Percentiles rank a stretch among this genome's conserved stretches.
phyloP scores from a whole-genome alignment of 1,284 basidiomycete species.

The Trichosporon faecale region DNA sequence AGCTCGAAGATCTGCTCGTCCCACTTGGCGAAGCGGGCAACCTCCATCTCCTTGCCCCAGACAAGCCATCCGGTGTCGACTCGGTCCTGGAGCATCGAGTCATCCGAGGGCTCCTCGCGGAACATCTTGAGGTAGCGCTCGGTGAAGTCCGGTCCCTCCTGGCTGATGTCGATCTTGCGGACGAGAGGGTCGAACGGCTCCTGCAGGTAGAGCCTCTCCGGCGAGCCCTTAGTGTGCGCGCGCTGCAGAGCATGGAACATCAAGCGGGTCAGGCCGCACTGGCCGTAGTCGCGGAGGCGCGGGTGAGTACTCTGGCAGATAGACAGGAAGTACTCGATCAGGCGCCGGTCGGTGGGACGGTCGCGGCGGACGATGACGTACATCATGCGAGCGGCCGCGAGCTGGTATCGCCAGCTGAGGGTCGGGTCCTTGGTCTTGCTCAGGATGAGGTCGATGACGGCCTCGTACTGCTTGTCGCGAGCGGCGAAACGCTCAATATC shows the following conservation, averaged over 20 bases:
- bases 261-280: conserved; percentile 69
- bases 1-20: conserved; percentile 61
- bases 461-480: conserved; percentile 51
- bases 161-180: conserved; percentile 57
- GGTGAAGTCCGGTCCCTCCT: conserved; percentile 55
- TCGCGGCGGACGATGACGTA: conserved; percentile 73
- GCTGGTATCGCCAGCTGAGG: conserved; percentile 82
- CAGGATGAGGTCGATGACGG: conserved; percentile 60
- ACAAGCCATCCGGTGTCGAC: conserved; percentile 77
- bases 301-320: conserved; percentile 75
- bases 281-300: conserved; percentile 68
- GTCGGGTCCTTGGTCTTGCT: conserved; percentile 59
- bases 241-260: conserved; percentile 78
- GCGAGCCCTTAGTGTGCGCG: conserved; percentile 66
- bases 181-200: conserved; percentile 74
- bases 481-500: conserved; percentile 30
- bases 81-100: conserved; percentile 62
- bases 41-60: conserved; percentile 72
- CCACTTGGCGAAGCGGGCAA: conserved; percentile 59
- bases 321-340: conserved; percentile 67
- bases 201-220: conserved; percentile 68
- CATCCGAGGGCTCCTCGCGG: conserved; percentile 46
- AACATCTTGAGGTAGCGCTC: conserved; percentile 57
- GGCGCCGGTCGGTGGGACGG: conserved; percentile 60
- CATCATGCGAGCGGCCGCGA: conserved; percentile 73